phyloP scores from a whole-genome alignment of 192 early-diverging fungal species.

The Coemansia sp. region DNA sequence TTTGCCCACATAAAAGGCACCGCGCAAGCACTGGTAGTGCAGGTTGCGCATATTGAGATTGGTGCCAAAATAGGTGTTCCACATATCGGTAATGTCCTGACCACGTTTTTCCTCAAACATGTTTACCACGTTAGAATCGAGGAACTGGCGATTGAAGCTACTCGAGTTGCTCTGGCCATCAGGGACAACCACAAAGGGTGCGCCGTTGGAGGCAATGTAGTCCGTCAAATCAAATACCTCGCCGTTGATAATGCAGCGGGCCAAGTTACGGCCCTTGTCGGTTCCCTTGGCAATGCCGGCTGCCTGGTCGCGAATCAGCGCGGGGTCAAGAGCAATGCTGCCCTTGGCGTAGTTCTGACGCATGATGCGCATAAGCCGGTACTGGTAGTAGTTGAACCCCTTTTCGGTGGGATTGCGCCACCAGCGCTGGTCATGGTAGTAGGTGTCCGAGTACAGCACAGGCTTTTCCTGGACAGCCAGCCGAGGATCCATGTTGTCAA shows the following conservation, averaged over 20 bases:
- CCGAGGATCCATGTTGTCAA: constrained; percentile 53
- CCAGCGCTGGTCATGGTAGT: constrained; percentile 71
- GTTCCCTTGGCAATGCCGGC: constrained; percentile 52
- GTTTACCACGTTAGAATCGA: constrained; percentile 57
- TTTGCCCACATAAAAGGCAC: constrained; percentile 81
- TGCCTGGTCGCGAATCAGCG: constrained; percentile 49
- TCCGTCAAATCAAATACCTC: constrained; percentile 70
- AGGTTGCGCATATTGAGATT: constrained; percentile 47
- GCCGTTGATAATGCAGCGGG: constrained; percentile 65
- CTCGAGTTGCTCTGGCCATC: constrained; percentile 44
- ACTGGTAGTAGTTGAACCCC: constrained; percentile 68
- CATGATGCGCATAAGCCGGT: constrained; percentile 59
- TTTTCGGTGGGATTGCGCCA: constrained; percentile 52
- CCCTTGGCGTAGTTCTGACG: constrained; percentile 65
- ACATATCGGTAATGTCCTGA: constrained; percentile 61
- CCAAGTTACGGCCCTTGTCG: constrained; percentile 50
- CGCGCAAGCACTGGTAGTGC: constrained; percentile 71
- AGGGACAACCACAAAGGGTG: constrained; percentile 50
- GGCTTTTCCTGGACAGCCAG: constrained; percentile 54
- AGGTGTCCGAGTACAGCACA: constrained; percentile 57
- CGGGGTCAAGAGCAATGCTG: constrained; percentile 59
- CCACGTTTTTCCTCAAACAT: constrained; percentile 67
- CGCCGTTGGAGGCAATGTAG: constrained; percentile 57
- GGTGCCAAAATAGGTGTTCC: constrained; percentile 57
- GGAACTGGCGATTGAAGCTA: constrained; percentile 54